Conservation (phyloP, 306 rosid genomes). For the Medicago arabica region DNA sequence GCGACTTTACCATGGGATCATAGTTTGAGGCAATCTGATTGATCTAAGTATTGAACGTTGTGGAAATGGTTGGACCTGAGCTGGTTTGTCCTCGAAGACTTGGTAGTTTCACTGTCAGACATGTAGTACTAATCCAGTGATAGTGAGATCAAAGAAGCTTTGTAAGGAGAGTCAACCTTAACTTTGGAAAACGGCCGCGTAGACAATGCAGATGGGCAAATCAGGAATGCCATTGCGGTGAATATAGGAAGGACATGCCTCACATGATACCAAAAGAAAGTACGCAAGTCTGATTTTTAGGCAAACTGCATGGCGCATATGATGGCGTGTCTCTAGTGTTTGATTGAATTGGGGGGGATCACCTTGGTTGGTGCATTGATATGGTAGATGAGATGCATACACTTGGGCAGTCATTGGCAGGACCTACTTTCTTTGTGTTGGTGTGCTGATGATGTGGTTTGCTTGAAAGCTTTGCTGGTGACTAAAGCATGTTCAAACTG, state of each 20-base stretch:
- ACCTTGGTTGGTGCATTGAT: background rate
- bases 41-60: background rate
- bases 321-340: conserved; percentile 5
- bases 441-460: background rate
- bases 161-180: too few relatives aligned
- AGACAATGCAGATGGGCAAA: too few relatives aligned
- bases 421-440: background rate
- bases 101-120: too few relatives aligned
- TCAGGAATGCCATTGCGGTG: too few relatives aligned
- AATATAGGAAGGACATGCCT: too few relatives aligned
- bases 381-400: background rate
- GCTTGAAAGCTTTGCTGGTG: too few relatives aligned
- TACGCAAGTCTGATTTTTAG: background rate
- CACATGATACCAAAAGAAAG: too few relatives aligned
- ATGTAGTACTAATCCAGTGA: too few relatives aligned
- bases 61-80: background rate
- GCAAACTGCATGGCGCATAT: background rate
- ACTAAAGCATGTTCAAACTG: background rate
- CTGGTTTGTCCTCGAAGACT: too few relatives aligned
- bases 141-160: too few relatives aligned
- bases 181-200: too few relatives aligned
- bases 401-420: conserved; percentile 1
- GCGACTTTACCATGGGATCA: too few relatives aligned
- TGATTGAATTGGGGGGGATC: background rate
- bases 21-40: background rate